Base-by-base conservation (phyloP, 495 filamentous ascomycete genomes). In the Hypoxylon crocopeplum region DNA sequence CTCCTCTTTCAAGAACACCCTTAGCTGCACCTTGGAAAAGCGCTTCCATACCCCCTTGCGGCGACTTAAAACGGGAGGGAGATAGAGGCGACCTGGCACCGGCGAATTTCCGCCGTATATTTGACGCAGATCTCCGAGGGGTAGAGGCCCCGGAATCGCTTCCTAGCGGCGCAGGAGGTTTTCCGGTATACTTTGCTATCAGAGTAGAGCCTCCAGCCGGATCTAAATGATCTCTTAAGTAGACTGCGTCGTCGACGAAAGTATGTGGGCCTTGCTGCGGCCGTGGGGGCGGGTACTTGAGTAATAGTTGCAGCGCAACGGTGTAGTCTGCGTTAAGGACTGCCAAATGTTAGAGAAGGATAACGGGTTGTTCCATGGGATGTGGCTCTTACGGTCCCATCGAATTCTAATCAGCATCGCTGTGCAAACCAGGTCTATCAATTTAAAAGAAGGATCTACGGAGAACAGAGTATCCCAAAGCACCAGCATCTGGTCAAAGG, bases 381-480 rank as follows among this genome's bases (percentile, higher is more conserved):
- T 7, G 38, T 20, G 39, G 39, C 22, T 77, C 89, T 76, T 74
- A 96, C 92, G 77, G 51, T 92, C 84, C 93, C 93, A 97, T 48
- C 93, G 83, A 56, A 98, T 90, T 29, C 94, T 84, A 29, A 99
- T 78, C 19, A 99, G 79, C 95, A 99, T 98, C 6, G 92, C 87
- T 51, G 96, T 86, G 65, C 93, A 97, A 16, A 96, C 87, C 40
- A 92, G 81, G 62, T 97, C 90, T 54, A 98, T 84, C 21, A 98
- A 75, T 41, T 91, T 85, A 39, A 94, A 75, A n/a, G 81, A 79
- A 33, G 95, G 81, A 56, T 96, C 93, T 67, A 94, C 86, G 0
- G 94, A 91, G 69, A 99, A 96, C 2, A 99, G 75, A 2, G 85
- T 76, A 77, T 99, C 94, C 94, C 94, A 98, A 49, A 98, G 82